Percentiles rank a stretch among this genome's conserved stretches.
phyloP scores from a whole-genome alignment of 768 basidiomycete genomes.

The Phaeotremella skinneri region DNA sequence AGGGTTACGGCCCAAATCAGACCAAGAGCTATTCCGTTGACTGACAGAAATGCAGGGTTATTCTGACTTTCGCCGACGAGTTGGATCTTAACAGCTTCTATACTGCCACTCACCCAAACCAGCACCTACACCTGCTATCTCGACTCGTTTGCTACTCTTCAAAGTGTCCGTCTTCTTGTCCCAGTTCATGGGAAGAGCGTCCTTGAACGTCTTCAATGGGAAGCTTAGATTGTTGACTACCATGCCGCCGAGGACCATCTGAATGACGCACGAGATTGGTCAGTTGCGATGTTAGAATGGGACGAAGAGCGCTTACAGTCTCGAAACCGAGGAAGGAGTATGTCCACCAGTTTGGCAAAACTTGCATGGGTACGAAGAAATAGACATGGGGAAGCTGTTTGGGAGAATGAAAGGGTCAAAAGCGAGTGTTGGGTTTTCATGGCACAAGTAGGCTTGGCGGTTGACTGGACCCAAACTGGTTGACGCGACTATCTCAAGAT shows the following conservation, averaged over 20 bases:
- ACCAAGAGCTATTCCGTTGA: background rate
- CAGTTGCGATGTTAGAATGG: background rate
- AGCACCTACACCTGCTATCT: background rate
- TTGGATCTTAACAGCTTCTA: background rate
- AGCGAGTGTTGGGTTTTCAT: no score
- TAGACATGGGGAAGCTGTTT: no score
- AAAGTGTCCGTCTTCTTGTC: conserved; percentile 11
- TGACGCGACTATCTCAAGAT: no score
- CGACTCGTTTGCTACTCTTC: conserved; percentile 5
- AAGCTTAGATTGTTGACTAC: conserved; percentile 6
- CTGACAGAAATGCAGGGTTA: conserved; percentile 5
- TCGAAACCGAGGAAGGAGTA: conserved; percentile 13
- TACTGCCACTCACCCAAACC: conserved; percentile 10
- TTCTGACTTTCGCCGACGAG: background rate
- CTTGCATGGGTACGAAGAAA: no score
- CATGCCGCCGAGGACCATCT: conserved; percentile 11
- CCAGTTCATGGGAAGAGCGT: conserved; percentile 4
- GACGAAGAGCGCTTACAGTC: conserved; percentile 1
- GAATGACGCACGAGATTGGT: background rate
- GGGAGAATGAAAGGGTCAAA: no score
- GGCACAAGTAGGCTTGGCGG: no score
- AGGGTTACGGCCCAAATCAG: conserved; percentile 12
- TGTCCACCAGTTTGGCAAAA: conserved; percentile 17
- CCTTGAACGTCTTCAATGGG: conserved; percentile 6
- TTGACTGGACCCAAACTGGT: no score